phyloP scores from a whole-genome alignment of 2,329 filamentous ascomycete genomes.

The Exophiala calicioides region DNA sequence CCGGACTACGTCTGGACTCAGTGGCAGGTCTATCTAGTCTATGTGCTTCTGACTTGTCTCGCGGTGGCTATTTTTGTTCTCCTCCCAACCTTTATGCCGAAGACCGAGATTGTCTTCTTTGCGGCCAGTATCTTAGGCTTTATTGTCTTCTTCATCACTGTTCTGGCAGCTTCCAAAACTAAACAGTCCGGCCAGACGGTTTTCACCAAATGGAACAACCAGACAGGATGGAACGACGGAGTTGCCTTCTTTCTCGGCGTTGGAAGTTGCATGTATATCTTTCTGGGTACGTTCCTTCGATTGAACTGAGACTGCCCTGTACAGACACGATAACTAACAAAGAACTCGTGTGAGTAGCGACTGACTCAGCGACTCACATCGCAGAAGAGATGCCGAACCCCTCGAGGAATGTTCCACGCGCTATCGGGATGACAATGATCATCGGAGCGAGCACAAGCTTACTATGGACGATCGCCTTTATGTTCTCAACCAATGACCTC shows the following conservation, averaged over 20 bases:
- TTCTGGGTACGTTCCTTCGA: too few relatives aligned
- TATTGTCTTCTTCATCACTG: slow-evolving; percentile 33
- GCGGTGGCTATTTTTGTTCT: slow-evolving; percentile 20
- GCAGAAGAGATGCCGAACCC: slow-evolving; percentile 33
- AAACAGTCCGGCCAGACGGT: slow-evolving; percentile 56
- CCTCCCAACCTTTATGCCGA: slow-evolving; percentile 21
- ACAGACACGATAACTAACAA: too few relatives aligned
- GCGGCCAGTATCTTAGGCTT: slow-evolving; percentile 26
- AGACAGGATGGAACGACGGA: slow-evolving; percentile 68
- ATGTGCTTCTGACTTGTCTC: slow-evolving; percentile 21
- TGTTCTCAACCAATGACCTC: slow-evolving; percentile 30
- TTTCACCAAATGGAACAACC: slow-evolving; percentile 61
- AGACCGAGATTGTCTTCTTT: slow-evolving; percentile 27
- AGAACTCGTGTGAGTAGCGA: too few relatives aligned
- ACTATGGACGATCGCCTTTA: slow-evolving; percentile 26
- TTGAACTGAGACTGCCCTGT: too few relatives aligned
- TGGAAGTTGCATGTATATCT: slow-evolving; percentile 34
- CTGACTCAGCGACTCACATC: slow-evolving; percentile 32
- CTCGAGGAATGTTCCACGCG: slow-evolving; percentile 20
- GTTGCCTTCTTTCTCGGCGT: slow-evolving; percentile 49
- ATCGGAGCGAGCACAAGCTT: slow-evolving; percentile 29
- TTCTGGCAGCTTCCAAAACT: slow-evolving; percentile 29
- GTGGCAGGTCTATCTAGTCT: slow-evolving; percentile 34
- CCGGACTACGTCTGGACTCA: slow-evolving; percentile 23
- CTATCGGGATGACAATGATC: slow-evolving; percentile 29